Percentiles rank a stretch among this genome's conserved stretches.
These are phyloP conservation scores for Entrophospora sp. DNA, from an alignment of 192 early-diverging fungal species.

Conservation along the genomic window DNA sequence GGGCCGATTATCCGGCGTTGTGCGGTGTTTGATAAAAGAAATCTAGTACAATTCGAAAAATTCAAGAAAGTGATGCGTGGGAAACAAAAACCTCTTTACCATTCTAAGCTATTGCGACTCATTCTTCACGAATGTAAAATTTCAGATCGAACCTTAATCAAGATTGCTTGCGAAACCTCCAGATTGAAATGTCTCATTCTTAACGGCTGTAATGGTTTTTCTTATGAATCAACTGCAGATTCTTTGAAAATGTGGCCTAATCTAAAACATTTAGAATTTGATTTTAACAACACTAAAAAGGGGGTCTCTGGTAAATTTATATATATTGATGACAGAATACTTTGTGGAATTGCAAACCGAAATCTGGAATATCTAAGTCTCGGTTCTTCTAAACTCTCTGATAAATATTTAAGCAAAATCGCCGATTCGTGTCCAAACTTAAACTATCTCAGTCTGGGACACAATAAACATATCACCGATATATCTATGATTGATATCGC, in stretches of 20 bases:
- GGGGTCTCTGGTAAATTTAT: not conserved
- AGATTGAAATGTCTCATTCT: slow-evolving; percentile 14
- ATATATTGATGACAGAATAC: slow-evolving; percentile 14
- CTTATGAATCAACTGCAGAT: slow-evolving; percentile 6
- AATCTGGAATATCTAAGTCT: slow-evolving; percentile 13
- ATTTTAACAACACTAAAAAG: slow-evolving; percentile 7
- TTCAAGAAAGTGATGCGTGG: slow-evolving; percentile 14
- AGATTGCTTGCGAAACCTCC: slow-evolving; percentile 12
- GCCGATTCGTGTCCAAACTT: slow-evolving; percentile 14
- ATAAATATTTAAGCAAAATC: slow-evolving; percentile 19
- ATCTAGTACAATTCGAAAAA: slow-evolving; percentile 17
- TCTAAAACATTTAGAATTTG: slow-evolving; percentile 7
- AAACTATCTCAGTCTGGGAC: slow-evolving; percentile 12
- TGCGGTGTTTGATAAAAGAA: slow-evolving; percentile 19
- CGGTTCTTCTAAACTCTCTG: slow-evolving; percentile 14
- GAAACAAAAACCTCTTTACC: slow-evolving; percentile 17
- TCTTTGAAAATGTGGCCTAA: slow-evolving; percentile 14
- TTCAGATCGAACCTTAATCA: slow-evolving; percentile 16
- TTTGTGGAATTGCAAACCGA: slow-evolving; percentile 6
- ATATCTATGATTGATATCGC: slow-evolving; percentile 10
- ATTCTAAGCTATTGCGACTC: slow-evolving; percentile 18
- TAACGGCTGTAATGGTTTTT: slow-evolving; percentile 11
- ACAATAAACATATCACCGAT: not conserved
- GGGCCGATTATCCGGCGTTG: slow-evolving; percentile 11
- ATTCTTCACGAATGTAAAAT: slow-evolving; percentile 16